A percentile compares a stretch with the other conserved stretches of the same genome.
phyloP scores from a whole-genome alignment of 805 yeast species.

The Saccharomycopsis sp. region DNA sequence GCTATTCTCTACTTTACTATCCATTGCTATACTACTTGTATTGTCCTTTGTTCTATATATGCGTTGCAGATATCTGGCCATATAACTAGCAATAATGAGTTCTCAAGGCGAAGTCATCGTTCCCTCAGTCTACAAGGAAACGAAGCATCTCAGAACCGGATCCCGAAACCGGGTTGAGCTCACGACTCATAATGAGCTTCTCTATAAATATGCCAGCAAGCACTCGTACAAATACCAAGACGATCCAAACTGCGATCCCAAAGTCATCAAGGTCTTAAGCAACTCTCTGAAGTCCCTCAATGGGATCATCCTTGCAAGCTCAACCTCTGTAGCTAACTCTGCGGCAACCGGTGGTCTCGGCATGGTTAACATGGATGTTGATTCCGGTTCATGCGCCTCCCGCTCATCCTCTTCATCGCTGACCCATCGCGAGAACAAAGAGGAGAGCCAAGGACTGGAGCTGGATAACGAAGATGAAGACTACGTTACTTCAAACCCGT shows the following conservation, averaged over 20 bases:
- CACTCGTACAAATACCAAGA: neutral
- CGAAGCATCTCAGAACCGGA: neutral
- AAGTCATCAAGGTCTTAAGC: neutral
- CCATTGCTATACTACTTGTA: neutral
- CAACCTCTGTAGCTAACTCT: neutral
- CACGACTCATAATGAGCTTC: neutral
- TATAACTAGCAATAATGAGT: slow-evolving; percentile 1
- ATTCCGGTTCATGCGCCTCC: neutral
- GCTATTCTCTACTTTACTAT: neutral
- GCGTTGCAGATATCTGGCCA: neutral
- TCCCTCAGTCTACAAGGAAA: neutral
- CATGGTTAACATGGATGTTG: neutral
- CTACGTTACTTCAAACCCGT: neutral
- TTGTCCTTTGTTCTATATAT: neutral
- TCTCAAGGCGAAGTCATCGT: neutral
- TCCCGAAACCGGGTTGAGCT: neutral
- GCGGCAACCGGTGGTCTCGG: neutral
- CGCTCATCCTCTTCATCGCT: neutral
- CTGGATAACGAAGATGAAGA: neutral
- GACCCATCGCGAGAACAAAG: neutral
- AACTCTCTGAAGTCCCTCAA: neutral
- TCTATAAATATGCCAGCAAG: neutral
- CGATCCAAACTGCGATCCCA: neutral
- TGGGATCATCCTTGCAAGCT: neutral
- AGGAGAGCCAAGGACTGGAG: neutral